These are phyloP conservation scores for Scheffersomyces coipomensis DNA, from an alignment of 805 yeast species.

Conservation along the genomic window DNA sequence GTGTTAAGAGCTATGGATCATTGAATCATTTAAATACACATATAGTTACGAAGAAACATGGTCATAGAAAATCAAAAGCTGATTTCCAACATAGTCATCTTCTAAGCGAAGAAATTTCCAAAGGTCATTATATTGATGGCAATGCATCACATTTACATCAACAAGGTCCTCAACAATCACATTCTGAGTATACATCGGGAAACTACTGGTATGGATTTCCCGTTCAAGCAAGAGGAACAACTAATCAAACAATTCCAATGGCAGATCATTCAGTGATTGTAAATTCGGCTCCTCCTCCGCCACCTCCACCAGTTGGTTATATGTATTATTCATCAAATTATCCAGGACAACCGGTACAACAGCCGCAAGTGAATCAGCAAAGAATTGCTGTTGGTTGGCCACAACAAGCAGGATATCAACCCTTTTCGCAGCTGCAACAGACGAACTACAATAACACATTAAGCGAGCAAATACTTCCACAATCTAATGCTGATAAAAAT, in stretches of 20 bases:
- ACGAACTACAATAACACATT: background rate
- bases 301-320: slow-evolving; percentile 2
- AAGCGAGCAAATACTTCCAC: no score
- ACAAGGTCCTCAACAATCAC: background rate
- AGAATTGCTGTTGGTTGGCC: background rate
- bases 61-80: slow-evolving; percentile 39
- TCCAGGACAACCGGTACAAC: background rate
- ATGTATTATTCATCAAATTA: slow-evolving; percentile 1
- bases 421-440: no score
- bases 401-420: no score
- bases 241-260: background rate
- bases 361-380: background rate
- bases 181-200: slow-evolving; percentile 5
- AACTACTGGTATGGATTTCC: slow-evolving; percentile 11
- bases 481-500: no score
- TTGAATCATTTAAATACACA: slow-evolving; percentile 44
- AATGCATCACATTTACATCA: slow-evolving; percentile 1
- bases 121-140: background rate
- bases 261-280: background rate
- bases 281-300: background rate
- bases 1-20: slow-evolving; percentile 42
- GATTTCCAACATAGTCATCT: slow-evolving; percentile 28
- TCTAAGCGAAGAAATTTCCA: background rate
- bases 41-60: slow-evolving; percentile 44
- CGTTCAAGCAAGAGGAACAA: slow-evolving; percentile 2